These are phyloP conservation scores for Saccharomyces kudriavzevii DNA, from an alignment of 805 yeast species.

Conservation along the genomic window DNA sequence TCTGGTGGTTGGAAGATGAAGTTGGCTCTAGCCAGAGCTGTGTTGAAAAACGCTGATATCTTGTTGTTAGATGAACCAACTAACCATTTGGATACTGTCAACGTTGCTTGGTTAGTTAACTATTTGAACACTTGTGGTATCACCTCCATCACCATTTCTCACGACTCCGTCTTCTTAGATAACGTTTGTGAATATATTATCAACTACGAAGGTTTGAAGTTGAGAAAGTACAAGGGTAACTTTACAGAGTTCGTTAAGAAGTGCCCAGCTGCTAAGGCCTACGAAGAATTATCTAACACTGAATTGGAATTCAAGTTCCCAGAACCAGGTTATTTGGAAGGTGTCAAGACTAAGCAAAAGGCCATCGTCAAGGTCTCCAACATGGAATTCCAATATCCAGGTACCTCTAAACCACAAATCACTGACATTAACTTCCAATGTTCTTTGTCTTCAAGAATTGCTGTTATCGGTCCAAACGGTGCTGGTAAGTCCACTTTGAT, in stretches of 20 bases:
- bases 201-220: constrained; percentile 99
- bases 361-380: constrained; percentile 96
- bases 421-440: constrained; percentile 92
- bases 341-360: constrained; percentile 99
- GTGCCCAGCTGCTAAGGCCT: constrained; percentile 97
- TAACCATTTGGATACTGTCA: constrained; percentile 98
- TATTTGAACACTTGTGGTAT: constrained; percentile 98
- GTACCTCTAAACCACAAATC: constrained; percentile 95
- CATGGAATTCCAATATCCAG: constrained; percentile 99
- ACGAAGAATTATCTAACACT: constrained; percentile 98
- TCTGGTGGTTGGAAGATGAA: constrained; percentile 99
- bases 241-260: constrained; percentile 96
- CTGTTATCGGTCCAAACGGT: constrained; percentile 99
- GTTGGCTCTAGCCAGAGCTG: constrained; percentile 98
- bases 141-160: constrained; percentile 97
- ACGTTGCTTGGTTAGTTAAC: constrained; percentile 99
- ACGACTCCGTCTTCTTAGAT: constrained; percentile 99
- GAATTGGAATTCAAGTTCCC: constrained; percentile 96
- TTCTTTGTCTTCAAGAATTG: constrained; percentile 98
- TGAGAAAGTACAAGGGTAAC: constrained; percentile 99
- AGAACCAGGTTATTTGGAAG: constrained; percentile 99
- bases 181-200: constrained; percentile 95
- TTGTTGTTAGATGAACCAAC: constrained; percentile 98
- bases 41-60: constrained; percentile 95
- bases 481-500: constrained; percentile 99